These are phyloP conservation scores for Salix caprea DNA, from an alignment of 345 rosid species.

Conservation along the genomic window DNA sequence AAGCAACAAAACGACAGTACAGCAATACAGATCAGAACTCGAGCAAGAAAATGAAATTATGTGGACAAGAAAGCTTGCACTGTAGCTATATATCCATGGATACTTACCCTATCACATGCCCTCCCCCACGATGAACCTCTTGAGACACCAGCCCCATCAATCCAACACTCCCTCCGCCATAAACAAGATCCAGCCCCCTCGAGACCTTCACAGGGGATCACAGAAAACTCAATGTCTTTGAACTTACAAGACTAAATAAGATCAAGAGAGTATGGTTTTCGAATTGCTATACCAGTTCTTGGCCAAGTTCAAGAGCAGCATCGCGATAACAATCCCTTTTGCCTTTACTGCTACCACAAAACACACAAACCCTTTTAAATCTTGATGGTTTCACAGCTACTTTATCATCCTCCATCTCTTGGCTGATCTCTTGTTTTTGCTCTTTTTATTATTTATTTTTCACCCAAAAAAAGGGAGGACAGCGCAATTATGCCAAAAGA, in stretches of 20 bases:
- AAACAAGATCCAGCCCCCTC: conserved; percentile 56
- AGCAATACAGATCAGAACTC: neutral
- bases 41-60: neutral
- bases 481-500: conserved; percentile 14
- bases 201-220: conserved; percentile 34
- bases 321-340: conserved; percentile 59
- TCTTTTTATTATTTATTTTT: neutral
- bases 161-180: conserved; percentile 74
- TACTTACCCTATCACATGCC: conserved; percentile 59
- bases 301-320: conserved; percentile 78
- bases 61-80: neutral
- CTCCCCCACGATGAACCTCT: conserved; percentile 61
- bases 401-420: conserved; percentile 28
- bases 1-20: neutral
- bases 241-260: no score
- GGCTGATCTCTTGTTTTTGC: neutral
- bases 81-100: no score
- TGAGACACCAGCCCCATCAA: conserved; percentile 73
- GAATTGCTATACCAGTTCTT: conserved; percentile 53
- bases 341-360: conserved; percentile 89
- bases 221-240: neutral
- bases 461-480: neutral
- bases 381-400: conserved; percentile 46
- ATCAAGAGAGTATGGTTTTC: neutral
- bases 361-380: conserved; percentile 80